phyloP scores from a whole-genome alignment of 1,139 yeast genomes.

The Diutina sp. region DNA sequence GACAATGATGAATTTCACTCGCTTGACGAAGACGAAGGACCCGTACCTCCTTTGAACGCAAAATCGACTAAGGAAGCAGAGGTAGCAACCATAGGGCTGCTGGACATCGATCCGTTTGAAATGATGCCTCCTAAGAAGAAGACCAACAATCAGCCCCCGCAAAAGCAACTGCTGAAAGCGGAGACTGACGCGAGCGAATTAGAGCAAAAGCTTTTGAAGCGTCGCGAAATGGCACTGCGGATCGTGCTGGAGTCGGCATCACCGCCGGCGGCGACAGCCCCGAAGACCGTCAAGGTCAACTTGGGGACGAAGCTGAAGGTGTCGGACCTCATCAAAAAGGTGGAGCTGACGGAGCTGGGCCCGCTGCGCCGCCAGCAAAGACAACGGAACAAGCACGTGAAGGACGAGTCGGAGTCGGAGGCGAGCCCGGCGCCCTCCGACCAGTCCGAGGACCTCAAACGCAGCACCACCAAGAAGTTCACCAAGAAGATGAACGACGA shows the following conservation, averaged over 20 bases:
- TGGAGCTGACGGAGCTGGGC: background rate
- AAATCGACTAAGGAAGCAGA: background rate
- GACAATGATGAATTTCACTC: background rate
- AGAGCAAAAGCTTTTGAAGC: background rate
- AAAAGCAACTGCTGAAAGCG: background rate
- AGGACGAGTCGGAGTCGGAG: background rate
- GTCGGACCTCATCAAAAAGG: background rate
- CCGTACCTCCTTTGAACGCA: background rate
- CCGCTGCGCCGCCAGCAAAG: background rate
- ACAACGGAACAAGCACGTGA: background rate
- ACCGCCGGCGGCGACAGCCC: background rate
- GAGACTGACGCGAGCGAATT: background rate
- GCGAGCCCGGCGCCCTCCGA: background rate
- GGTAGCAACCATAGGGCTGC: background rate
- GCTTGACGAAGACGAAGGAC: background rate
- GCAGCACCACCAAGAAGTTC: background rate
- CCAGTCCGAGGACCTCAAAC: background rate
- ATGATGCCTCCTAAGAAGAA: background rate
- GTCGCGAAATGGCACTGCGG: background rate
- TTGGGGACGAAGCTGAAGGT: background rate
- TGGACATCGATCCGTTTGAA: background rate
- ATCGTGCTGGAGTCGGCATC: background rate
- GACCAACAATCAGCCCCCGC: background rate
- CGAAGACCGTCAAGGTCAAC: background rate
- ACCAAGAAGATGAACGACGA: conserved; percentile 1